A percentile compares a stretch with the other conserved stretches of the same genome.
phyloP scores from a whole-genome alignment of 1,284 basidiomycete genomes.

The Quambalaria eucalypti region DNA sequence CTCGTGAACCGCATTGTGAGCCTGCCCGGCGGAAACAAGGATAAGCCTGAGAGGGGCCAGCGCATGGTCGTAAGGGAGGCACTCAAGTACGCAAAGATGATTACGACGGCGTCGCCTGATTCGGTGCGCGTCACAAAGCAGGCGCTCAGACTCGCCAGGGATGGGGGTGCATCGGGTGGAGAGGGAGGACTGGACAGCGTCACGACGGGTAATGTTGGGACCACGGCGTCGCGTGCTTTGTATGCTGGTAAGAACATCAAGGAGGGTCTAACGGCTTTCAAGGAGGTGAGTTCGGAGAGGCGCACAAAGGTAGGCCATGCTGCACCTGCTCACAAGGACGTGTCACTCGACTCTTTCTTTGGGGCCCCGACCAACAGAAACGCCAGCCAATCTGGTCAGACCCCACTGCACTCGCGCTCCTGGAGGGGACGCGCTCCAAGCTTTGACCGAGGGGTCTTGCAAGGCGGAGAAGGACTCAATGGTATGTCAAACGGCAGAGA shows the following conservation, averaged over 20 bases:
- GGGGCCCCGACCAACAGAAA: too few species aligned
- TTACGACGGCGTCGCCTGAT: slow-evolving; percentile 66
- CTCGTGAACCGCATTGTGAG: slow-evolving; percentile 50
- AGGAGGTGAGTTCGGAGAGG: slow-evolving; percentile 49
- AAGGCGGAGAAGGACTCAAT: too few species aligned
- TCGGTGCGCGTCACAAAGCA: slow-evolving; percentile 68
- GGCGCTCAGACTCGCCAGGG: slow-evolving; percentile 22
- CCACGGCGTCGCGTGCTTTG: slow-evolving; percentile 55
- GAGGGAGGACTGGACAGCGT: slow-evolving; percentile 54
- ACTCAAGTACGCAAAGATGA: slow-evolving; percentile 57
- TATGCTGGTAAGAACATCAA: slow-evolving; percentile 66
- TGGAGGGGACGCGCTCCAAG: too few species aligned
- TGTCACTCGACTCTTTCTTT: slow-evolving; percentile 2
- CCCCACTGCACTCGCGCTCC: too few species aligned
- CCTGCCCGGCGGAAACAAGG: slow-evolving; percentile 52
- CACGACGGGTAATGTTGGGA: slow-evolving; percentile 53
- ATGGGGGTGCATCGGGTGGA: slow-evolving; percentile 28
- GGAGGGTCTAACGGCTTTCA: slow-evolving; percentile 53
- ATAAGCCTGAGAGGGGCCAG: slow-evolving; percentile 52
- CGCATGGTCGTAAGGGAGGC: slow-evolving; percentile 56
- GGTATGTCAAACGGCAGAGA: too few species aligned
- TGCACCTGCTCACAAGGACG: slow-evolving; percentile 7
- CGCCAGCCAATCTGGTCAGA: too few species aligned
- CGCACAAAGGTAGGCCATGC: neutral
- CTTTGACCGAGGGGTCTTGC: too few species aligned